Base-by-base conservation (phyloP, 768 basidiomycete genomes). In the Sporobolomyces phaffii region DNA sequence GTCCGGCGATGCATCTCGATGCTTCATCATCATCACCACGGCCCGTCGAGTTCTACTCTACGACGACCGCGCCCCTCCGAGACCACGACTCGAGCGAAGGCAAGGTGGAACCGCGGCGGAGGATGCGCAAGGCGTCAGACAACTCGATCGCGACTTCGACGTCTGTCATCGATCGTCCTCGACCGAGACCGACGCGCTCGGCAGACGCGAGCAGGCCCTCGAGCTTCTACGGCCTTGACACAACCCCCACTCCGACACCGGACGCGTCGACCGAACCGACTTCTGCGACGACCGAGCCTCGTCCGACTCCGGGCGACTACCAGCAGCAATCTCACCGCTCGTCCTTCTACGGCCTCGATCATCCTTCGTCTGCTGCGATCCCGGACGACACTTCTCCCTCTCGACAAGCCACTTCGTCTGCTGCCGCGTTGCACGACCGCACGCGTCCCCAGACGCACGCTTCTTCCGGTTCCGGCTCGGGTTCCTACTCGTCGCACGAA, bases 341-440 rank as follows among this genome's bases (percentile, higher is more conserved):
- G 1, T 63, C 64, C 18, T 70, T 70, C 51, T 63, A 63, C 62
- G 64, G 64, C n/a, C 56, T 70, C 61, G 64, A 70, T 11, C 28
- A 36, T 26, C 20, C 38, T 28, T 43, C 40, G 26, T 24, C 2
- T 36, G 28, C 24, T 17, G 14, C 62, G 3, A 41, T 44, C 26
- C 41, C 41, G 11, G 29, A 47, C 57, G 34, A 49, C 36, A 17
- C 52, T 20, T 54, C 62, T 15, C 38, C 52, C 22, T 14, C 26
- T 20, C 53, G 44, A 10, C 43, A 38, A 2, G 17, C 53, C n/a
- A 43, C 17, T 8, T 33, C 49, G 14, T 63, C 48, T 3, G 45
- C 53, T 3, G n/a, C 44, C 34, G 43, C 52, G n/a, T n/a, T n/a
- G n/a, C n/a, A n/a, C n/a, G n/a, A n/a, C n/a, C n/a, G n/a, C n/a